Conservation (phyloP, 345 rosid species). For the Murraya paniculata region DNA sequence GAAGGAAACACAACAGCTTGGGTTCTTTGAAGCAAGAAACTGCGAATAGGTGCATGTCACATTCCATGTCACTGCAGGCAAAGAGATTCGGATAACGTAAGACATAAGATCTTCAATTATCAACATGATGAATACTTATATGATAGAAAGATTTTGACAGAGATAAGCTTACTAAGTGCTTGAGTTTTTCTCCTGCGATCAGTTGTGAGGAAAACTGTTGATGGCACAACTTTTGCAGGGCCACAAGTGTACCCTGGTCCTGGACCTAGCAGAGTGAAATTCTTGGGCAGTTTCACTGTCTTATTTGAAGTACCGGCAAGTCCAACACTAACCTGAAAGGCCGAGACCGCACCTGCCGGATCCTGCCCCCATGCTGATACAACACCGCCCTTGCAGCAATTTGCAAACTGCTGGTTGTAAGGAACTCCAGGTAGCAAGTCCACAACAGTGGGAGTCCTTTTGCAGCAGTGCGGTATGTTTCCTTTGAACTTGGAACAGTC, state of each 20-base stretch:
- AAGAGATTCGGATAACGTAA: background rate
- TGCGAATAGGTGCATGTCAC: slow-evolving; percentile 89
- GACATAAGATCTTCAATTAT: background rate
- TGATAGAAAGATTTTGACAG: background rate
- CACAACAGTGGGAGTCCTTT: slow-evolving; percentile 50
- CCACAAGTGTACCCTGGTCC: slow-evolving; percentile 83
- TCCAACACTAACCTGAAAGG: slow-evolving; percentile 75
- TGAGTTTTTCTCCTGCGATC: slow-evolving; percentile 73
- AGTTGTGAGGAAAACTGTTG: slow-evolving; percentile 53
- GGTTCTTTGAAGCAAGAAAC: slow-evolving; percentile 68
- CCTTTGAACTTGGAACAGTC: slow-evolving; percentile 84
- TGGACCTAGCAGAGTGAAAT: slow-evolving; percentile 70
- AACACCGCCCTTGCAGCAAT: slow-evolving; percentile 77
- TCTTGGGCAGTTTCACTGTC: slow-evolving; percentile 67
- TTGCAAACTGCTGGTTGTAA: slow-evolving; percentile 71
- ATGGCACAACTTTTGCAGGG: slow-evolving; percentile 66
- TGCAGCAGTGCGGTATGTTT: slow-evolving; percentile 70
- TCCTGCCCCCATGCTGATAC: slow-evolving; percentile 78
- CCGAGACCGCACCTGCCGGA: slow-evolving; percentile 50
- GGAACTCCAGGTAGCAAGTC: slow-evolving; percentile 78
- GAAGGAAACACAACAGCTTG: slow-evolving; percentile 78
- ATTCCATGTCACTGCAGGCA: slow-evolving; percentile 79
- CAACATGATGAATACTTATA: background rate
- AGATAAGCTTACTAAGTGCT: slow-evolving; percentile 52
- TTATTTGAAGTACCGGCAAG: slow-evolving; percentile 76